phyloP scores from a whole-genome alignment of 352 stramenopile genomes.

The Phytopythium aichiense region DNA sequence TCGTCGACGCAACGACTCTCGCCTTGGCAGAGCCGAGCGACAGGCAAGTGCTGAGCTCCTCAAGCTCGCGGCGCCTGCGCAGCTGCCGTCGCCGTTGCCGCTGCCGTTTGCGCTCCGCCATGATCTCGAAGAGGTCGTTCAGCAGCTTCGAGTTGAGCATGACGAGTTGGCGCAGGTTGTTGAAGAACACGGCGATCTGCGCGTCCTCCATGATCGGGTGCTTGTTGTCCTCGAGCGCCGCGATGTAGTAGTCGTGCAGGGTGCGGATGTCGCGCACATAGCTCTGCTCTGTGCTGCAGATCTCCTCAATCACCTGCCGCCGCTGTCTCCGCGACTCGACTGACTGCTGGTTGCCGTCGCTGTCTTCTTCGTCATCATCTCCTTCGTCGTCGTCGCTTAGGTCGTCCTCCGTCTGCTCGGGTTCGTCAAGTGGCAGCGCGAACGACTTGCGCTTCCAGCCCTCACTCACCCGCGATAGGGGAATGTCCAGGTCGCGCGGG shows the following conservation, averaged over 20 bases:
- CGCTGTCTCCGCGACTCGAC: constrained; percentile 26
- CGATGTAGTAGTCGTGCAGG: constrained; percentile 78
- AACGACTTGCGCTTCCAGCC: constrained; percentile 19
- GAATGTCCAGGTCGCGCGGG: constrained; percentile 29
- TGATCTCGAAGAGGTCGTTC: constrained; percentile 63
- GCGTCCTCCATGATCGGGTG: constrained; percentile 81
- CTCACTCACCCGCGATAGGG: background rate
- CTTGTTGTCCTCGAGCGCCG: constrained; percentile 68
- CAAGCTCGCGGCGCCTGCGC: background rate
- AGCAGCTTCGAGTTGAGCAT: constrained; percentile 86
- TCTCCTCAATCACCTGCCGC: constrained; percentile 67
- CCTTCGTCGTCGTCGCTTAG: constrained; percentile 20
- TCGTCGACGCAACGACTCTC: constrained; percentile 14
- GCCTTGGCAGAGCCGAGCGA: background rate
- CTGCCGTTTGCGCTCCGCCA: constrained; percentile 16
- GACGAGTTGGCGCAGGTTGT: constrained; percentile 73
- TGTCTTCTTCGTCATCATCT: constrained; percentile 19
- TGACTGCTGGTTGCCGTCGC: constrained; percentile 21
- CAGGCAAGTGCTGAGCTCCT: background rate
- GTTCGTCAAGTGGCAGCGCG: constrained; percentile 16
- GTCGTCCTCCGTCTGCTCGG: constrained; percentile 18
- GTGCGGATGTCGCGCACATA: constrained; percentile 76
- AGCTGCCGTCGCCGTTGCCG: background rate
- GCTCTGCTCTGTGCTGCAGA: constrained; percentile 71
- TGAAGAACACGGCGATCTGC: constrained; percentile 87